Evolutionary conservation across 345 rosid genomes (phyloP).

Genomic region (Laguncularia racemosa): DNA sequence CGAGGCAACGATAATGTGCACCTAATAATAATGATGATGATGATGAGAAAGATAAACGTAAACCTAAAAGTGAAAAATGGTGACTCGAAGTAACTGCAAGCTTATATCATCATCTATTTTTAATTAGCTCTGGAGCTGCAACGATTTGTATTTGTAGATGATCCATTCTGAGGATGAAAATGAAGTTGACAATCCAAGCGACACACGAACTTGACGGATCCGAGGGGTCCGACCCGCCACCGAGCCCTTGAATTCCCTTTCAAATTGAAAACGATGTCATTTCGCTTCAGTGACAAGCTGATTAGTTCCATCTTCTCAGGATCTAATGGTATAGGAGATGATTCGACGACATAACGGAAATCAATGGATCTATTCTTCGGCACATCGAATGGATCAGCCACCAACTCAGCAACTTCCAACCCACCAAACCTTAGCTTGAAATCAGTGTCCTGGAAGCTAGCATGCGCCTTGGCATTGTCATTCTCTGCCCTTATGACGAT

Average conservation of each 20-base stretch:
- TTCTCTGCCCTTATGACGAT: constrained; percentile 50
- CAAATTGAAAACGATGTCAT: constrained; percentile 45
- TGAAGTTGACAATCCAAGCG: constrained; percentile 50
- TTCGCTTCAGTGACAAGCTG: constrained; percentile 35
- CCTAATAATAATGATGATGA: too few relatives aligned
- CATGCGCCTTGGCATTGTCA: constrained; percentile 62
- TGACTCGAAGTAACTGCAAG: too few relatives aligned
- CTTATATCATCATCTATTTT: too few relatives aligned
- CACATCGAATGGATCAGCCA: constrained; percentile 52
- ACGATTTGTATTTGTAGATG: constrained; percentile 14
- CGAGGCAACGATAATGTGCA: too few relatives aligned
- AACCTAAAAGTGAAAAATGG: too few relatives aligned
- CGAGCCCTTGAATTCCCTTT: constrained; percentile 52
- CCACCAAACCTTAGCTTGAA: constrained; percentile 42
- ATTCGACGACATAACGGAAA: constrained; percentile 42
- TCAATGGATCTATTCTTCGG: constrained; percentile 29
- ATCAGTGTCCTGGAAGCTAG: constrained; percentile 35
- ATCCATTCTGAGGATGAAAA: constrained; percentile 43
- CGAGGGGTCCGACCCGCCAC: constrained; percentile 69
- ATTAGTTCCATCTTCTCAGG: constrained; percentile 28
- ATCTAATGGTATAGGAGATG: constrained; percentile 52
- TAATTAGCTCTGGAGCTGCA: constrained; percentile 70
- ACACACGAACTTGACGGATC: constrained; percentile 47
- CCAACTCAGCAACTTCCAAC: constrained; percentile 32
- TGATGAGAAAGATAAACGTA: too few relatives aligned